Base-by-base conservation (phyloP, 257 asterid species). In the Nicotiana sylvestris region DNA sequence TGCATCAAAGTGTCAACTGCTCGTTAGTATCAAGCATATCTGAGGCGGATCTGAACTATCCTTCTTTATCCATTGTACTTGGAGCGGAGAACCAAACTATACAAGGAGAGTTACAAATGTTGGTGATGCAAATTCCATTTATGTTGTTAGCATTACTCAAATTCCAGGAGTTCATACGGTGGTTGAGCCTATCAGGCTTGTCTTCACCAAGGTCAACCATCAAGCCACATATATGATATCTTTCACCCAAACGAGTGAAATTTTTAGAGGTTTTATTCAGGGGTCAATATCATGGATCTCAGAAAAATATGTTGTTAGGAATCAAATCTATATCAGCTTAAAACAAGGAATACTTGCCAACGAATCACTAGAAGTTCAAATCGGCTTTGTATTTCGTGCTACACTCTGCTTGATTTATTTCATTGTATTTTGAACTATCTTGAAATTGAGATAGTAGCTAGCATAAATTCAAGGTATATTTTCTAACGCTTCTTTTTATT, bases 91-190 rank as follows among this genome's bases (percentile, higher is more conserved):
- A 25, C 6, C 64, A 5, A 67, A 16, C 1, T 84, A 87, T 57
- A 69, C 85, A 0, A 86, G 82, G 81, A 86, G 81, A 9, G 84
- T 89, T 65, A 87, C 84, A 2, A 89, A 89, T 9, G 88, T 87
- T 0, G 89, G 86, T 4, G 82, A 80, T n/a, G 84, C 88, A 9
- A 56, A 82, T 0, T 69, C 85, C 10, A 49, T 18, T 8, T 84
- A 85, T 37, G 0, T 5, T 27, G 84, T 70, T 12, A 15, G 12
- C 60, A 37, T 82, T 0, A 76, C 60, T 21, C 33, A 49, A 6
- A 69, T 82, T 32, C 57, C 53, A 6, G 53, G 18, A 51, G 18
- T 51, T 3, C 5, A 51, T 53, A 4, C 16, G 5, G 18, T 53
- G 4, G 58, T 53, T 16, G 6, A 53, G 18, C 18, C 58, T 5